Evolutionary conservation across 225 moss, liverwort and hornwort species (phyloP).

Genomic region (Thuidium tamariscinum): DNA sequence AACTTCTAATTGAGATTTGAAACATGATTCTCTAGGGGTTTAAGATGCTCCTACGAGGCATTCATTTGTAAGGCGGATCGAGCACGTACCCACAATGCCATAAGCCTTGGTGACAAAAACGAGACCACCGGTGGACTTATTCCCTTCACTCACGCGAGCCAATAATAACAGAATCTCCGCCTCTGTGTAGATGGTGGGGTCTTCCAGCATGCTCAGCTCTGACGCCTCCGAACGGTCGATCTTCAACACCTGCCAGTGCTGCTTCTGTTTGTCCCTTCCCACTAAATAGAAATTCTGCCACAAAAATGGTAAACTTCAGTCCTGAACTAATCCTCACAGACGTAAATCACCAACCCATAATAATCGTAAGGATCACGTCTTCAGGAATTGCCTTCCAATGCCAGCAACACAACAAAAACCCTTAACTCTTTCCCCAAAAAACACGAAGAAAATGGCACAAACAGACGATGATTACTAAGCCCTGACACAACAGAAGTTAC

Average conservation of each 20-base stretch:
- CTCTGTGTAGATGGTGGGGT: slow-evolving; percentile 82
- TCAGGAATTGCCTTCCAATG: background rate
- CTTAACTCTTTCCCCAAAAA: background rate
- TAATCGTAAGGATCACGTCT: background rate
- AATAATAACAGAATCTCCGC: slow-evolving; percentile 65
- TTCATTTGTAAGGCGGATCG: background rate
- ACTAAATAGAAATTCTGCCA: slow-evolving; percentile 66
- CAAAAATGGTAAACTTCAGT: background rate
- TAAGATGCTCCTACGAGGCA: background rate
- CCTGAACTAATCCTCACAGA: background rate
- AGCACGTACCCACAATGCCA: slow-evolving; percentile 75
- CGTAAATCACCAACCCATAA: background rate
- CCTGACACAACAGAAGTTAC: background rate
- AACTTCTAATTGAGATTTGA: background rate
- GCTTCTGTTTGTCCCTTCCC: slow-evolving; percentile 74
- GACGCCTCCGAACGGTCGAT: slow-evolving; percentile 79
- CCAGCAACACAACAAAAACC: background rate
- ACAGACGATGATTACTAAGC: background rate
- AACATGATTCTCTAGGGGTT: background rate
- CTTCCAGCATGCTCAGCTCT: slow-evolving; percentile 83
- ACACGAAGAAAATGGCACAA: background rate
- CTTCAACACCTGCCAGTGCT: slow-evolving; percentile 94
- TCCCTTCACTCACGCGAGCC: slow-evolving; percentile 79
- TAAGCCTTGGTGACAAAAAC: slow-evolving; percentile 71
- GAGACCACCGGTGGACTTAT: slow-evolving; percentile 78